Base-by-base conservation (phyloP, 1,284 basidiomycete species). In the Schizophyllum amplum region DNA sequence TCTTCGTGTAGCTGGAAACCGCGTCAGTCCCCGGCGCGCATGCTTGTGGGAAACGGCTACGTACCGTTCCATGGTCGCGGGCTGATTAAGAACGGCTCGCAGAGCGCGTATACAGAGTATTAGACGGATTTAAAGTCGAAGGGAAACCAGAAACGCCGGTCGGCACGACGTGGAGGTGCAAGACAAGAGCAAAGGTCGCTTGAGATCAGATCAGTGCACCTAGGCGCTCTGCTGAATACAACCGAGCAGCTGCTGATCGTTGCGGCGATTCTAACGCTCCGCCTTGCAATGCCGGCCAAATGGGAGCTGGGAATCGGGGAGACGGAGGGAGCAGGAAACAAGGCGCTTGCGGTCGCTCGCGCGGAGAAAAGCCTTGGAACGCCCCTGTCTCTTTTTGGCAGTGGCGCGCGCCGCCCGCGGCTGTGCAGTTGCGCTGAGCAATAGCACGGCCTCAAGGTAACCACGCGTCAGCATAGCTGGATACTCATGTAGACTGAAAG, bases 1-100 rank as follows among this genome's bases (percentile, higher is more conserved):
- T 75, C 72, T 85, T 86, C 60, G 83, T 76, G 66, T 86, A 86
- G 60, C 84, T 85, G 51, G 13, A n/a, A 17, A 17, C 33, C 13
- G 17, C 17, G 33, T 42, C 33, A 42, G 33, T 17, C 13, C 33
- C 17, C 3, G 33, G 7, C 33, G 33, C 33, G 3, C 17, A 17
- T 17, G 7, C 11, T 17, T 9, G 33, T 17, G 33, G n/a, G n/a
- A n/a, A n/a, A n/a, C 33, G 13, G 33, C 33, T 17, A 42, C 33
- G 33, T 17, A 42, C 33, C 33, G 33, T 42, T 42, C 33, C 33
- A 42, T 42, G 33, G 11, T 42, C 33, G n/a, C n/a, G n/a, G n/a
- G n/a, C n/a, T n/a, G 17, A 42, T 42, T 42, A 42, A 17, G n/a
- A n/a, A n/a, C n/a, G n/a, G 33, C 17, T 9, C 33, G 33, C 33